Conservation (phyloP, 179 eudicot genomes). For the Silene noctiflora region DNA sequence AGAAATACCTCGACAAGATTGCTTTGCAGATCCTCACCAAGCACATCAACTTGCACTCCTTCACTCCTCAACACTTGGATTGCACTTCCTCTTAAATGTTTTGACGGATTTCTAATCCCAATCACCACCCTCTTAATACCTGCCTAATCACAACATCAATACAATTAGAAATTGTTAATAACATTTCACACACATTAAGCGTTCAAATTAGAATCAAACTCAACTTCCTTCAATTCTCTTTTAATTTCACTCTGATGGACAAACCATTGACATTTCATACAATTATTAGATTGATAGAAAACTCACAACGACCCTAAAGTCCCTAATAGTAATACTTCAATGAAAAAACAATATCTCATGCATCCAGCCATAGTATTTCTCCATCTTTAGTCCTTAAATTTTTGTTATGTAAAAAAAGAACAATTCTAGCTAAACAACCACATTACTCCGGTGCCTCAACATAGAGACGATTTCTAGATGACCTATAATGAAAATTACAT, state of each 20-base stretch:
- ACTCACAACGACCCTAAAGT: too few species aligned
- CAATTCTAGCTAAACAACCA: neutral
- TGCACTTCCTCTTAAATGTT: constrained; percentile 79
- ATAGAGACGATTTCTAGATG: neutral
- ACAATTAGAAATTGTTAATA: constrained; percentile 1
- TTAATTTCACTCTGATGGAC: neutral
- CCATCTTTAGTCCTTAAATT: neutral
- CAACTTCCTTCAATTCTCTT: neutral
- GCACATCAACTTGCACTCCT: constrained; percentile 82
- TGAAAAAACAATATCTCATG: neutral
- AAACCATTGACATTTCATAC: neutral
- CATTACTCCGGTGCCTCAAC: neutral
- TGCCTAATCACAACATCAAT: constrained; percentile 46
- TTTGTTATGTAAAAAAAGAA: neutral
- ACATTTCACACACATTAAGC: constrained; percentile 4
- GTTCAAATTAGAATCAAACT: neutral
- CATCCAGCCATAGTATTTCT: neutral
- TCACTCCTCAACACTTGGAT: constrained; percentile 69
- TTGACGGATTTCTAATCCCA: constrained; percentile 83
- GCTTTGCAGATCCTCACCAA: constrained; percentile 81
- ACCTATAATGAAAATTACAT: neutral
- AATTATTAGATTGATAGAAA: neutral
- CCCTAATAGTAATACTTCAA: too few species aligned
- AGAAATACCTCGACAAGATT: constrained; percentile 56
- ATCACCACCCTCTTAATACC: constrained; percentile 83